Conservation (phyloP, 768 basidiomycete species). For the Trichaptum fuscoviolaceum region DNA sequence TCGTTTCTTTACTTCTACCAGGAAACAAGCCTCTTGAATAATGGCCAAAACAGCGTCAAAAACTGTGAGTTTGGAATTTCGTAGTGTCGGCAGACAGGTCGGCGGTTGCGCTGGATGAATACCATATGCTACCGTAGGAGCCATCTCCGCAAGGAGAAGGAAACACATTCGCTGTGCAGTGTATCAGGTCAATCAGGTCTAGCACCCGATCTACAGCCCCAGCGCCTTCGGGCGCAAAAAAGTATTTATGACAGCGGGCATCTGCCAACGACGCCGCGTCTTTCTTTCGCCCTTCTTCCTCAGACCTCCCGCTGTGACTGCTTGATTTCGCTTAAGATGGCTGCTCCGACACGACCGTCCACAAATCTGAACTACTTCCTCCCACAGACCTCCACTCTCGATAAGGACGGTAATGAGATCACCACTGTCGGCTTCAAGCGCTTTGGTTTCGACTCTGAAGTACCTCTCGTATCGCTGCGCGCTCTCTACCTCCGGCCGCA, state of each 20-base stretch:
- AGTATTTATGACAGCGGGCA: not conserved
- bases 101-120: not conserved
- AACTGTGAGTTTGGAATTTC: not conserved
- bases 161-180: not conserved
- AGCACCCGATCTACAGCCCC: not conserved
- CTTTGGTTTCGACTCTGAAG: conserved; percentile 88
- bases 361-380: not conserved
- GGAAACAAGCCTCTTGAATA: not conserved
- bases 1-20: not conserved
- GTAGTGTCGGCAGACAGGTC: not conserved
- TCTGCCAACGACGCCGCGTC: not conserved
- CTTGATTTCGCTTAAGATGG: not conserved
- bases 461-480: conserved; percentile 73
- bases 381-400: conserved; percentile 54
- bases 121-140: not conserved
- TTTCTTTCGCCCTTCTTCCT: not conserved
- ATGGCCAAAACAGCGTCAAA: not conserved
- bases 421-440: conserved; percentile 75
- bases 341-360: not conserved
- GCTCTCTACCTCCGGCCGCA: conserved; percentile 85
- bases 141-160: not conserved
- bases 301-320: not conserved
- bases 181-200: not conserved
- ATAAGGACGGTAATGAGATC: conserved; percentile 73
- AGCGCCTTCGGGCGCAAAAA: not conserved